Conservation (phyloP, 371 early-diverging fungal species). For the Mortierella sp. region DNA sequence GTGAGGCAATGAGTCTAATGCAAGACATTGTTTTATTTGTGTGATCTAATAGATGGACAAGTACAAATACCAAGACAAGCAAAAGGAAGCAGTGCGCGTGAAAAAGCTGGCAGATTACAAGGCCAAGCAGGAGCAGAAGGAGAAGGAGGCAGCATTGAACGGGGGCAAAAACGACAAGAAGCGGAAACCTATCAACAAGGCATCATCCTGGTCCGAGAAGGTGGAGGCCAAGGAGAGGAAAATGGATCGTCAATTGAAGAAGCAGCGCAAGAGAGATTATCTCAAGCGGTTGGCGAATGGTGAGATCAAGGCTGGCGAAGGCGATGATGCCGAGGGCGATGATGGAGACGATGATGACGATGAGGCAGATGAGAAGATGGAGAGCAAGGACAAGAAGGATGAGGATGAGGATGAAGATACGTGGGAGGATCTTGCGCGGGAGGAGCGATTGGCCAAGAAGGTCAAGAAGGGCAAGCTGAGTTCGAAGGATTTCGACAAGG, state of each 20-base stretch:
- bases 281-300: conserved; percentile 62
- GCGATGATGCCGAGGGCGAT: conserved; percentile 34
- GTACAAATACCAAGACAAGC: conserved; percentile 78
- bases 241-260: conserved; percentile 77
- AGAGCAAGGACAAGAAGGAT: conserved; percentile 63
- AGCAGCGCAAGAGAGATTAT: conserved; percentile 72
- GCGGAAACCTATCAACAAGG: conserved; percentile 48
- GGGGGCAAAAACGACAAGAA: conserved; percentile 30
- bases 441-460: conserved; percentile 70
- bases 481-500: conserved; percentile 66
- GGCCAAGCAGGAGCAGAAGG: conserved; percentile 54
- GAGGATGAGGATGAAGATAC: conserved; percentile 51
- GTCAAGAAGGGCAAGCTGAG: conserved; percentile 66
- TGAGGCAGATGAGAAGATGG: conserved; percentile 55
- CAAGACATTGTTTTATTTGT: not conserved
- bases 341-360: conserved; percentile 56
- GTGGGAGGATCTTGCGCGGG: conserved; percentile 64
- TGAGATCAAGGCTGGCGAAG: conserved; percentile 31
- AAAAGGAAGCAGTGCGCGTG: conserved; percentile 83
- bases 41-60: conserved; percentile 60
- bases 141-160: conserved; percentile 32
- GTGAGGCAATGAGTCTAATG: not conserved
- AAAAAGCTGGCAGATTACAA: conserved; percentile 68
- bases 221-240: conserved; percentile 76
- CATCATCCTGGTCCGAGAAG: conserved; percentile 83